Evolutionary conservation across 371 early-diverging fungal species (phyloP).

Genomic region (Mortierella sp.): DNA sequence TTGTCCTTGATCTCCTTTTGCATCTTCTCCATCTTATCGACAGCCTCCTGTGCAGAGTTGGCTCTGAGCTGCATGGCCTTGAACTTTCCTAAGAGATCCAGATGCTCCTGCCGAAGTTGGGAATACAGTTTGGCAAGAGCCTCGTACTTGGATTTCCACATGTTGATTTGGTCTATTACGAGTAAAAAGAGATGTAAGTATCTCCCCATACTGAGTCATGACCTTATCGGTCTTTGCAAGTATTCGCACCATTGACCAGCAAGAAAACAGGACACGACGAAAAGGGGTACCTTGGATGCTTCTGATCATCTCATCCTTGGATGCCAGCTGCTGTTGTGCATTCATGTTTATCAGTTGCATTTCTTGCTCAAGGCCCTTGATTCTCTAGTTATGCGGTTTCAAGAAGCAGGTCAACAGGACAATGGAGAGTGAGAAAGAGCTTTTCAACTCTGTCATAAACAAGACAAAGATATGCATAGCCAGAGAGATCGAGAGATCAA

Average conservation of each 20-base stretch:
- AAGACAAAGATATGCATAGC: too few species aligned
- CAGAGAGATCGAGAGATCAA: too few species aligned
- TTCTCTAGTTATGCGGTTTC: too few species aligned
- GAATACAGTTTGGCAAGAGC: slow-evolving; percentile 94
- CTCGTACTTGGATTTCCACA: slow-evolving; percentile 94
- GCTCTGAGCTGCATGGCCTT: slow-evolving; percentile 85
- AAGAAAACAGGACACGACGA: too few species aligned
- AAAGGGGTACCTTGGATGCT: slow-evolving; percentile 64
- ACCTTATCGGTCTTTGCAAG: too few species aligned
- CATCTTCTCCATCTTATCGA: slow-evolving; percentile 79
- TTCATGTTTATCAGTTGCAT: slow-evolving; percentile 76
- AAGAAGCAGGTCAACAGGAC: too few species aligned
- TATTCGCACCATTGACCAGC: too few species aligned
- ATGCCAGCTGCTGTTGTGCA: slow-evolving; percentile 74
- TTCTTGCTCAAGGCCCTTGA: slow-evolving; percentile 86
- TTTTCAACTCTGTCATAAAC: too few species aligned
- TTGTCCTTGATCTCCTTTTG: slow-evolving; percentile 84
- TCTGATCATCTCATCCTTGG: slow-evolving; percentile 80
- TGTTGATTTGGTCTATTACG: slow-evolving; percentile 70
- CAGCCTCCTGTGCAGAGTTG: slow-evolving; percentile 81
- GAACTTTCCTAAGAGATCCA: slow-evolving; percentile 91
- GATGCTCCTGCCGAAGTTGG: slow-evolving; percentile 95
- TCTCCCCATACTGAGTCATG: too few species aligned
- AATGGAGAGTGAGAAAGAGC: too few species aligned
- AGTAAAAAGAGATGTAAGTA: too few species aligned